Evolutionary conservation across 1,284 basidiomycete genomes (phyloP).

Genomic region (Puccinia triticina): DNA sequence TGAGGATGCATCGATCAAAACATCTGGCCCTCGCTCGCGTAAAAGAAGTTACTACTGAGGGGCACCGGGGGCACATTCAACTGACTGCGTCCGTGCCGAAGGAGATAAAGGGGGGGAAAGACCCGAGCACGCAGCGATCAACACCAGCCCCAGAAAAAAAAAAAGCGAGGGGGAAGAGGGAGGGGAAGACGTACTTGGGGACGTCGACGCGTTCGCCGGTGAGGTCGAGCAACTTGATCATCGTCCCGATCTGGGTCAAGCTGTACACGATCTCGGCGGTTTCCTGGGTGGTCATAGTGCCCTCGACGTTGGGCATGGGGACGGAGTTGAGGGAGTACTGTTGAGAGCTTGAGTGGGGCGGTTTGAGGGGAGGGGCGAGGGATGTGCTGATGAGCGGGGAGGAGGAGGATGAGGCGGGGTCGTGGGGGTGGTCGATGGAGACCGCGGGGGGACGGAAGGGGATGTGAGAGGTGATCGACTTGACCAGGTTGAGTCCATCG

Average conservation of each 20-base stretch:
- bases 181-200: slow-evolving; percentile 62
- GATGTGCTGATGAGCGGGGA: too few species aligned
- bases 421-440: slow-evolving; percentile 52
- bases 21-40: slow-evolving; percentile 19
- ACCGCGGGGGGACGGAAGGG: slow-evolving; percentile 17
- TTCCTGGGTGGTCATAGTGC: slow-evolving; percentile 79
- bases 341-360: too few species aligned
- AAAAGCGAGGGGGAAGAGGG: neutral
- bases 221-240: slow-evolving; percentile 87
- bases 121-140: too few species aligned
- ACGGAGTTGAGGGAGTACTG: too few species aligned
- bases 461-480: neutral
- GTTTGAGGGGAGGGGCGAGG: too few species aligned
- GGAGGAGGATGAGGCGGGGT: too few species aligned
- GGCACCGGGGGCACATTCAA: slow-evolving; percentile 17
- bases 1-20: neutral
- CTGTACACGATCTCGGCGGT: slow-evolving; percentile 77
- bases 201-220: slow-evolving; percentile 90
- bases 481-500: slow-evolving; percentile 81
- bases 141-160: neutral
- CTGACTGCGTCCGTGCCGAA: neutral
- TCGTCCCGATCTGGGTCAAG: slow-evolving; percentile 88
- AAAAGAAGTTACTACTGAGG: slow-evolving; percentile 34
- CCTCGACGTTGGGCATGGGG: slow-evolving; percentile 70
- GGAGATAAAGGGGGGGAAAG: neutral